Evolutionary conservation across 768 basidiomycete species (phyloP), one percentile per base, ranked within the genome.

Genomic region (Amanita jacksonii): DNA sequence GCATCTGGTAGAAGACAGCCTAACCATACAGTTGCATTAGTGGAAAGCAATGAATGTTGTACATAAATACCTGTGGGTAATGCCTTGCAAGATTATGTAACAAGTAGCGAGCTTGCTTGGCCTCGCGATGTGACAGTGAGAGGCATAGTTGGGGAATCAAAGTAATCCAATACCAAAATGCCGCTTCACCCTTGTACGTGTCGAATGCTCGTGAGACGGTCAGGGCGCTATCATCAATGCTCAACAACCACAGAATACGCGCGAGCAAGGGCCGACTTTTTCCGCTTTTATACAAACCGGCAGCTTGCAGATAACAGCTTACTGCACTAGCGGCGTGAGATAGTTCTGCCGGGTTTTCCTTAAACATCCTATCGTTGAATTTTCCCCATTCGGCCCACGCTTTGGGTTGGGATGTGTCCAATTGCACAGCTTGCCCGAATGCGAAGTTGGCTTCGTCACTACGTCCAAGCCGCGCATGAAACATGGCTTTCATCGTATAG

Each of bases 361-460:
- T 87, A 74, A 94, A 97, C 70, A 92, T 77, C 31, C 78, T 77
- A 61, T 99, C 96, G 51, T 86, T 93, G 61, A 76, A 97, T 51
- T 82, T 77, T 36, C 93, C 96, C 94, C 93, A 99, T 57, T 97
- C 92, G 1, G 91, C 91, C 96, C 96, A 99, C 4, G 90, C 90
- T 62, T 97, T 98, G 0, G 94, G 81, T 60, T 97, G 83, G 38
- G 70, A 71, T 77, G 96, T 85, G 58, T 99, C 96, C 62, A 97
- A 76, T 61, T 97, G 92, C 25, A 97, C 89, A 24, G 96, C 96
- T 63, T 89, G 88, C 6, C 88, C 87, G 59, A 97, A 97, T 13
- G 93, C 87, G 37, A 75, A 66, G 51, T 88, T 91, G 19, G 96
- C 91, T 5, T 98, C 94, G 3, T 96, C 90, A 50, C 77, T 76